Percentiles rank a stretch among this genome's conserved stretches.
Evolutionary conservation across 1,284 basidiomycete species (phyloP).

Genomic region (Ustilago lituana): DNA sequence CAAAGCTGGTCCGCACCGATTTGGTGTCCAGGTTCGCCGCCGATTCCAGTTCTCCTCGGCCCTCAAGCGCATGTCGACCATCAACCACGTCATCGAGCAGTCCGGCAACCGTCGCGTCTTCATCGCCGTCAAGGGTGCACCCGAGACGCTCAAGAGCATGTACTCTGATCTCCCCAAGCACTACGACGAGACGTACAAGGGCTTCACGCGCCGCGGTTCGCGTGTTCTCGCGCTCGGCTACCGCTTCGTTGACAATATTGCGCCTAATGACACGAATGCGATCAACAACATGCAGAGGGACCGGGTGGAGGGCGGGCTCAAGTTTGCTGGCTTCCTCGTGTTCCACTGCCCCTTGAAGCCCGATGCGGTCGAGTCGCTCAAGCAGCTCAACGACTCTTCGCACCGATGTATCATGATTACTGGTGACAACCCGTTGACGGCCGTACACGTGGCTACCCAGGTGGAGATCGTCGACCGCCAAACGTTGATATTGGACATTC

Average conservation of each 20-base stretch:
- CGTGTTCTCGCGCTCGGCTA: constrained; percentile 66
- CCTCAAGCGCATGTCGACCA: constrained; percentile 66
- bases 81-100: constrained; percentile 54
- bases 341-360: constrained; percentile 67
- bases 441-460: constrained; percentile 63
- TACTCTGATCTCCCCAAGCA: constrained; percentile 57
- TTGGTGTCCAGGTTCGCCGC: constrained; percentile 55
- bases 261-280: constrained; percentile 26
- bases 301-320: constrained; percentile 56
- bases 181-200: constrained; percentile 66
- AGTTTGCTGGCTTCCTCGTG: constrained; percentile 66
- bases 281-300: constrained; percentile 59
- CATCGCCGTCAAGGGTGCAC: constrained; percentile 64
- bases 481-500: constrained; percentile 61
- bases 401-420: constrained; percentile 68
- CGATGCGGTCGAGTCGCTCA: constrained; percentile 60
- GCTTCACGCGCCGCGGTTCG: constrained; percentile 64
- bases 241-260: constrained; percentile 54
- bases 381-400: constrained; percentile 64
- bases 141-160: constrained; percentile 65
- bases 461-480: constrained; percentile 66
- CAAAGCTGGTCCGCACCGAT: constrained; percentile 42
- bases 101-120: constrained; percentile 47
- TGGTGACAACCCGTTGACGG: constrained; percentile 67
- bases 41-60: constrained; percentile 67